Evolutionary conservation across 805 yeast species (phyloP).

Genomic region (Sungouiozyma intestinalis): DNA sequence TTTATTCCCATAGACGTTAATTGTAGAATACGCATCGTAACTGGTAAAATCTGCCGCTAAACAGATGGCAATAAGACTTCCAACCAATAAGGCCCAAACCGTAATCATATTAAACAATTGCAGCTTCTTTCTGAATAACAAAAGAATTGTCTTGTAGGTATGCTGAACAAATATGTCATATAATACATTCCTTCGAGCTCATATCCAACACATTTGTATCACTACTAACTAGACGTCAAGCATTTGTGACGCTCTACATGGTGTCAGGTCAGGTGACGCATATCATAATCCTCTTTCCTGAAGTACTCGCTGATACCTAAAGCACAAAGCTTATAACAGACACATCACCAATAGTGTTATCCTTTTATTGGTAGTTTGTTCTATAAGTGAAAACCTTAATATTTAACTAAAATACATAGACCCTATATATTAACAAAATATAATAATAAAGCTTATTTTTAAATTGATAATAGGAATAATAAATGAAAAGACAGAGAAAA

Average conservation of each 20-base stretch:
- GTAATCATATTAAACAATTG: background rate
- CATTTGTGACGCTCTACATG: background rate
- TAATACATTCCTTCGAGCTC: no score
- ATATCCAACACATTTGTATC: no score
- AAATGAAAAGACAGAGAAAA: constrained; percentile 3
- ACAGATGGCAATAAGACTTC: background rate
- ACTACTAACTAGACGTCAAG: background rate
- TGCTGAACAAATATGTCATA: no score
- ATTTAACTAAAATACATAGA: constrained; percentile 16
- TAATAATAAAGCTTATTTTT: background rate
- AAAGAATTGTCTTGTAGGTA: no score
- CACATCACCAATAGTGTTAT: no score
- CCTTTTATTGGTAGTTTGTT: no score
- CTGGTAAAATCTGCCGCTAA: background rate
- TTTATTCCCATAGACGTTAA: constrained; percentile 61
- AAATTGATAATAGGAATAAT: background rate
- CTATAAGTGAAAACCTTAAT: constrained; percentile 3
- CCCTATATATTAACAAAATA: constrained; percentile 8
- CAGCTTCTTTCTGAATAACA: no score
- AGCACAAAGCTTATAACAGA: no score
- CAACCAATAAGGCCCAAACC: background rate
- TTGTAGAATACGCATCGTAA: constrained; percentile 20
- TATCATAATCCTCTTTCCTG: no score
- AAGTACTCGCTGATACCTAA: no score
- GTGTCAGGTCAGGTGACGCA: background rate